Percentiles rank a stretch among this genome's conserved stretches.
phyloP scores from a whole-genome alignment of 345 rosid species.

The Linum tenue region DNA sequence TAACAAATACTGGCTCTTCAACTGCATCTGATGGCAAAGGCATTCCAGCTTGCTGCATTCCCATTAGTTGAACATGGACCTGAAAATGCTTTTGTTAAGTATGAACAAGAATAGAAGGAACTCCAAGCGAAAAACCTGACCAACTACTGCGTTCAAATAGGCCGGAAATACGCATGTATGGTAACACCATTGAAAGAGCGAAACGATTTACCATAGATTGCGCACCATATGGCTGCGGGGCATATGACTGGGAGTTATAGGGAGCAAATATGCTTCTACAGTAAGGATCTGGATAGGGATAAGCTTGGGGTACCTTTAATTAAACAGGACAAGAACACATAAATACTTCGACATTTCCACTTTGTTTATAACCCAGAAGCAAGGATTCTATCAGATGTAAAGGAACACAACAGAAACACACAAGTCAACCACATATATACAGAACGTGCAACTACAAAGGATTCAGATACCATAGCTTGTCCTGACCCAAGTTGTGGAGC shows the following conservation, averaged over 20 bases:
- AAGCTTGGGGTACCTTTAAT: conserved; percentile 59
- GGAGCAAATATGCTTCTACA: conserved; percentile 91
- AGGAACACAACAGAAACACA: not conserved
- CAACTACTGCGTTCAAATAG: no score
- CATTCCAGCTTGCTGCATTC: conserved; percentile 94
- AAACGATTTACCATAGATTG: conserved; percentile 53
- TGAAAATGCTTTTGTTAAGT: conserved; percentile 10
- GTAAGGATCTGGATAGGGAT: conserved; percentile 92
- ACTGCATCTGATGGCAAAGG: conserved; percentile 87
- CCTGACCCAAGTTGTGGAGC: conserved; percentile 41
- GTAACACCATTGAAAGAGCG: not conserved
- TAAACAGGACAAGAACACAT: conserved; percentile 17
- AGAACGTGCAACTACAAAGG: not conserved
- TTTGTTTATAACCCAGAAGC: not conserved
- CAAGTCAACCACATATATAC: not conserved
- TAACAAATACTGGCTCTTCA: conserved; percentile 97
- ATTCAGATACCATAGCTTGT: conserved; percentile 45
- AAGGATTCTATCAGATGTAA: not conserved
- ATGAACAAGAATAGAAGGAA: not conserved
- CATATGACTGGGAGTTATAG: conserved; percentile 57
- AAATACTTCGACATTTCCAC: not conserved
- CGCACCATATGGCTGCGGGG: conserved; percentile 68
- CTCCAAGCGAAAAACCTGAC: not conserved
- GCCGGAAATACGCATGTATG: not conserved
- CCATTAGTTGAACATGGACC: conserved; percentile 94